A percentile compares a stretch with the other conserved stretches of the same genome.
Conservation (phyloP, 768 basidiomycete species). For the Leccinum rimulosum region DNA sequence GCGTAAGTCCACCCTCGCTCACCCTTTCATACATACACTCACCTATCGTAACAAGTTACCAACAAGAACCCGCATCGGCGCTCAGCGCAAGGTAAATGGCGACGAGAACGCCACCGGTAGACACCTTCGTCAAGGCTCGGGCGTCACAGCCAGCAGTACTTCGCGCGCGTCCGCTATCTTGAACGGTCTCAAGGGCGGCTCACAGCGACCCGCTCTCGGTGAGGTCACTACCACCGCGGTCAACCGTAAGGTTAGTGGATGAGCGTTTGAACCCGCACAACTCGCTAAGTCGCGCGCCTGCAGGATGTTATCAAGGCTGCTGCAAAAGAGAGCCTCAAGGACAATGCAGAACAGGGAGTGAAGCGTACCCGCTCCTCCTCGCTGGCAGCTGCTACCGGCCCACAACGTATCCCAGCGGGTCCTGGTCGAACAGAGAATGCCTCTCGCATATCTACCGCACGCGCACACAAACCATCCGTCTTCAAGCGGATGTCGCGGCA, state of each 20-base stretch:
- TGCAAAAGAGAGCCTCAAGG: conserved; percentile 60
- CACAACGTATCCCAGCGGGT: conserved; percentile 70
- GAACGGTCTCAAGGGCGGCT: conserved; percentile 48
- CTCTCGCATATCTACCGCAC: conserved; percentile 32
- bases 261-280: background rate
- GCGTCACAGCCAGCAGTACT: conserved; percentile 42
- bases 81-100: conserved; percentile 64
- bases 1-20: conserved; percentile 41
- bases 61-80: conserved; percentile 59
- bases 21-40: background rate
- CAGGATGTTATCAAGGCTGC: conserved; percentile 43
- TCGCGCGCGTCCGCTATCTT: conserved; percentile 47
- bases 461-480: conserved; percentile 31
- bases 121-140: conserved; percentile 63
- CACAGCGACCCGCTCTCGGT: conserved; percentile 69
- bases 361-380: conserved; percentile 67
- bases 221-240: conserved; percentile 80
- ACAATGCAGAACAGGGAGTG: conserved; percentile 47
- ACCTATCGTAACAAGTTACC: conserved; percentile 47
- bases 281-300: conserved; percentile 1
- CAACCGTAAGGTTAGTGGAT: conserved; percentile 64
- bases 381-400: conserved; percentile 54
- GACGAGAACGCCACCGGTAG: conserved; percentile 77
- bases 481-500: conserved; percentile 43
- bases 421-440: conserved; percentile 50